A percentile compares a stretch with the other conserved stretches of the same genome.
These are phyloP conservation scores for Bondarzewia mesenterica DNA, from an alignment of 1,284 basidiomycete genomes.

Conservation along the genomic window DNA sequence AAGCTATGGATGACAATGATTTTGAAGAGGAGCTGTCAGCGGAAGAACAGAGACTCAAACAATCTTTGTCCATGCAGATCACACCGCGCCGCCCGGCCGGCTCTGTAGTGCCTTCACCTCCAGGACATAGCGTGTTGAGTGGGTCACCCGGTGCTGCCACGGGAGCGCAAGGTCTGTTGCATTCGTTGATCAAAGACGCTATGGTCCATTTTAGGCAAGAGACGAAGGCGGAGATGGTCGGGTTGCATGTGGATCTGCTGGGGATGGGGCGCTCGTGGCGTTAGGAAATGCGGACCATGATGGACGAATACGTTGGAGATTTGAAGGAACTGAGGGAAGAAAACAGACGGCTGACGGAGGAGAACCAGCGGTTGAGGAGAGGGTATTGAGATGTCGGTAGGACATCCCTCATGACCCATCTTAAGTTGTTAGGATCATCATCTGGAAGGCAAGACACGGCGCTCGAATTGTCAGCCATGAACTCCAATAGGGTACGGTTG, in stretches of 20 bases:
- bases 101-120: conserved; percentile 33
- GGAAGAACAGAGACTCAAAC: conserved; percentile 14
- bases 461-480: too few relatives aligned
- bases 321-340: conserved; percentile 34
- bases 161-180: conserved; percentile 51
- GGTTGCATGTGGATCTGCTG: conserved; percentile 63
- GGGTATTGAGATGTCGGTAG: conserved; percentile 32
- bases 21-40: conserved; percentile 1
- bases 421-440: too few relatives aligned
- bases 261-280: conserved; percentile 55
- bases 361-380: conserved; percentile 57
- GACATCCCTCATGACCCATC: background rate
- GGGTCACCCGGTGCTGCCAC: conserved; percentile 22
- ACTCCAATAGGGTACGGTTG: too few relatives aligned
- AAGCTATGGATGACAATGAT: background rate
- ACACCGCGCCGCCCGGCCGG: conserved; percentile 43
- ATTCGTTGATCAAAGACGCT: conserved; percentile 55
- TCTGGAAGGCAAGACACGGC: too few relatives aligned
- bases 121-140: conserved; percentile 22
- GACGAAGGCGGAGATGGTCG: conserved; percentile 57
- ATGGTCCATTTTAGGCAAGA: conserved; percentile 66
- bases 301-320: conserved; percentile 53
- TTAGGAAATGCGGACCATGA: conserved; percentile 46
- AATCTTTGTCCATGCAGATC: conserved; percentile 43
- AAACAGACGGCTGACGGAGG: conserved; percentile 46